Percentiles rank a stretch among this genome's conserved stretches.
Evolutionary conservation across 371 early-diverging fungal genomes (phyloP).

Genomic region (Syncephalastrum monosporum): DNA sequence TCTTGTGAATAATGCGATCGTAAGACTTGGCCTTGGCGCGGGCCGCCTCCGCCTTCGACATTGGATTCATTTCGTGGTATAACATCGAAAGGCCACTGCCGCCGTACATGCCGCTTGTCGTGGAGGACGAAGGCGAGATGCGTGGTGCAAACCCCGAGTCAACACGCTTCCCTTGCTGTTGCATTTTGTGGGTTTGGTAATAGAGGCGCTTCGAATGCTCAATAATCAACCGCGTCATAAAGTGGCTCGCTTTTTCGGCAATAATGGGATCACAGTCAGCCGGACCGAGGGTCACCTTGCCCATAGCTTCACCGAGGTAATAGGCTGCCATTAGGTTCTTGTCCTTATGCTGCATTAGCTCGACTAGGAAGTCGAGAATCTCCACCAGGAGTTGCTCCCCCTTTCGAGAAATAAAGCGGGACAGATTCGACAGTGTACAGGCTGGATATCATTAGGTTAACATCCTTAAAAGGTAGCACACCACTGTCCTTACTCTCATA

Average conservation of each 20-base stretch:
- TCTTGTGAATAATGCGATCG: constrained; percentile 27
- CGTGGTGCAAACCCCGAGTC: constrained; percentile 26
- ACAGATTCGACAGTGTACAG: constrained; percentile 36
- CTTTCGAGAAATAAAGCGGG: constrained; percentile 23
- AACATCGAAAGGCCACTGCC: neutral
- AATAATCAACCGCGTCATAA: constrained; percentile 46
- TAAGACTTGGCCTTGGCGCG: constrained; percentile 41
- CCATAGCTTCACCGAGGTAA: constrained; percentile 45
- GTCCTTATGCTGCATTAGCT: constrained; percentile 39
- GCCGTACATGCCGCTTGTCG: constrained; percentile 1
- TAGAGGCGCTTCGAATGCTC: constrained; percentile 37
- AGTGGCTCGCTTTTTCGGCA: constrained; percentile 42
- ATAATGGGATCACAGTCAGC: constrained; percentile 43
- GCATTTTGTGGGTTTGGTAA: constrained; percentile 7
- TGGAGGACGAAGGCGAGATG: constrained; percentile 7
- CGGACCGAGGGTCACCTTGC: constrained; percentile 45
- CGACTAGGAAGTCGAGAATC: constrained; percentile 42
- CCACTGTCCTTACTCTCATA: constrained; percentile 38
- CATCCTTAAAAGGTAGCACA: neutral
- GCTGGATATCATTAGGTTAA: constrained; percentile 16
- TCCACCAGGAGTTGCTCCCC: constrained; percentile 33
- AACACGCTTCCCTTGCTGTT: constrained; percentile 14
- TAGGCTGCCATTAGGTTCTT: constrained; percentile 42
- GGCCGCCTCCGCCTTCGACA: constrained; percentile 36
- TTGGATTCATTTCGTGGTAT: constrained; percentile 15